Conservation (phyloP, 208 protist genomes). For the Crithidia fasciculata region DNA sequence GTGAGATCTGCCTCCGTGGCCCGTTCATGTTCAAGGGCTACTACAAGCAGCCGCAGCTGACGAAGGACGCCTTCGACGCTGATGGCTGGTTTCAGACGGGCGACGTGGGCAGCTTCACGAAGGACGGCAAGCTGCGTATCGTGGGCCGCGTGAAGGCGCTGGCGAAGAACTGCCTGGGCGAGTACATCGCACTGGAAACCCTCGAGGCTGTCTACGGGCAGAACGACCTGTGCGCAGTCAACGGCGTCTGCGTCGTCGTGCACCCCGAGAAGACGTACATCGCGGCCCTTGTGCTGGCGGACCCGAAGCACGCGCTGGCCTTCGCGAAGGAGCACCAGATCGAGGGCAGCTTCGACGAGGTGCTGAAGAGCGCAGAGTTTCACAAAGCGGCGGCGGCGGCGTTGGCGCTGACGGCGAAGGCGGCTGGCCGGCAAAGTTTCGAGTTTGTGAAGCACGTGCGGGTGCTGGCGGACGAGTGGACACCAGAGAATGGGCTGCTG, state of each 20-base stretch:
- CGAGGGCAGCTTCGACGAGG: constrained; percentile 16
- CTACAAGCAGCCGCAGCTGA: constrained; percentile 89
- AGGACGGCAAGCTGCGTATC: constrained; percentile 64
- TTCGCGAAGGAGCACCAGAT: constrained; percentile 54
- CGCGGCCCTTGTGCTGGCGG: constrained; percentile 55
- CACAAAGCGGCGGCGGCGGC: constrained; percentile 40
- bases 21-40: constrained; percentile 91
- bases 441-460: constrained; percentile 68
- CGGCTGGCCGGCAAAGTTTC: constrained; percentile 40
- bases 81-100: constrained; percentile 92
- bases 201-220: constrained; percentile 83
- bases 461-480: constrained; percentile 75
- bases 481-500: constrained; percentile 74
- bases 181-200: constrained; percentile 92
- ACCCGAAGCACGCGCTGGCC: constrained; percentile 32
- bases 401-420: constrained; percentile 43
- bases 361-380: constrained; percentile 35
- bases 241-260: constrained; percentile 71
- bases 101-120: constrained; percentile 71
- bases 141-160: constrained; percentile 93
- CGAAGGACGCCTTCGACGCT: constrained; percentile 74
- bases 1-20: constrained; percentile 86
- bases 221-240: constrained; percentile 17
- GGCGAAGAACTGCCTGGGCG: constrained; percentile 90
- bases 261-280: constrained; percentile 66